Percentiles rank a stretch among this genome's conserved stretches.
Conservation (phyloP, 495 filamentous ascomycete genomes). For the Corynascus novoguineensis region DNA sequence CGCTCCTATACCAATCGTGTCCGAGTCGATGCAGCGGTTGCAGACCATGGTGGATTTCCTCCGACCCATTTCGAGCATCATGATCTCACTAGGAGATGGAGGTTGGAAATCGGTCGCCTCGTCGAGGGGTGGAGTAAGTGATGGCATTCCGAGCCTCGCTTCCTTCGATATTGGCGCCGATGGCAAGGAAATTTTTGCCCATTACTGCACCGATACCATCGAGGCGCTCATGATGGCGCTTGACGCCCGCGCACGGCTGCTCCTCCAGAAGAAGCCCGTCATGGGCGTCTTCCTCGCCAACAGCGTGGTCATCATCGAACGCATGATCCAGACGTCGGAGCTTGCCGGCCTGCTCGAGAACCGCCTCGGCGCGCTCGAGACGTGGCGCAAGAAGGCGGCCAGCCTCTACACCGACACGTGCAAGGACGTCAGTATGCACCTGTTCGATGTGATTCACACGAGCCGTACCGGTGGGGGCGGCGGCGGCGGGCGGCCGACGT, state of each 20-base stretch:
- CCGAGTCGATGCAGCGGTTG: slow-evolving; percentile 81
- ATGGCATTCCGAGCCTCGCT: slow-evolving; percentile 64
- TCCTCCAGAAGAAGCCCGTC: slow-evolving; percentile 71
- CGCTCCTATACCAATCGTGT: slow-evolving; percentile 67
- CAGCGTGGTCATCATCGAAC: slow-evolving; percentile 76
- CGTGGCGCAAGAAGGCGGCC: slow-evolving; percentile 79
- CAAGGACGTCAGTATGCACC: slow-evolving; percentile 75
- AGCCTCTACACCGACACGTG: slow-evolving; percentile 80
- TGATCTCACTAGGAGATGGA: slow-evolving; percentile 86
- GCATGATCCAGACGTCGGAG: slow-evolving; percentile 77
- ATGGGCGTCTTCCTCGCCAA: slow-evolving; percentile 91
- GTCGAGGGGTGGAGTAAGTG: slow-evolving; percentile 46
- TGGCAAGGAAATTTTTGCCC: slow-evolving; percentile 77
- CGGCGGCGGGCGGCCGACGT: slow-evolving; percentile 52
- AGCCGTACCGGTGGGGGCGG: slow-evolving; percentile 47
- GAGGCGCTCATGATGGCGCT: slow-evolving; percentile 71
- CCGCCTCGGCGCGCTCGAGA: slow-evolving; percentile 61
- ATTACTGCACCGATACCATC: slow-evolving; percentile 81
- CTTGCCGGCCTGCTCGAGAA: slow-evolving; percentile 65
- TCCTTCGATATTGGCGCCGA: slow-evolving; percentile 88
- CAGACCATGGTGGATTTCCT: slow-evolving; percentile 83
- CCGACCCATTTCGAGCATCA: slow-evolving; percentile 77
- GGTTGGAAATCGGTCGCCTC: slow-evolving; percentile 65
- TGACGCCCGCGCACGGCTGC: slow-evolving; percentile 65
- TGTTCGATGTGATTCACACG: slow-evolving; percentile 91